A percentile compares a stretch with the other conserved stretches of the same genome.
Conservation (phyloP, 208 protist species). For the Porcisia deanei region DNA sequence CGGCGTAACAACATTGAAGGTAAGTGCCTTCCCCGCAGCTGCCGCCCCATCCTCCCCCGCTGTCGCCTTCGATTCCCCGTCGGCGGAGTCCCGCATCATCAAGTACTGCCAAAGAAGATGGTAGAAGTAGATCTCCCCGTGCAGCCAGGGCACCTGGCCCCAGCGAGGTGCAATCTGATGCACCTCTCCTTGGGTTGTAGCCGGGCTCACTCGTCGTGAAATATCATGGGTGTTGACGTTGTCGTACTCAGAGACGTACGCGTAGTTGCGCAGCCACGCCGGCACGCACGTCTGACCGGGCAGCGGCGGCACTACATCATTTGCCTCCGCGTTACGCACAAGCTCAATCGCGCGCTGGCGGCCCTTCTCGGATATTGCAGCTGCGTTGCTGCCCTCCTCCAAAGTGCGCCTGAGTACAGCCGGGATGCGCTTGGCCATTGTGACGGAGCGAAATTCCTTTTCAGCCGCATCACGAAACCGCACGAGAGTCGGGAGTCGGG, state of each 20-base stretch:
- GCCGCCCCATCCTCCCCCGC: neutral
- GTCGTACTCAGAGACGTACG: constrained; percentile 50
- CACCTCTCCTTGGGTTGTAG: neutral
- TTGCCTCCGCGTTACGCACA: constrained; percentile 34
- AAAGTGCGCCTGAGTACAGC: constrained; percentile 57
- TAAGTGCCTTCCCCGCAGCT: constrained; percentile 17
- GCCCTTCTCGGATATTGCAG: constrained; percentile 18
- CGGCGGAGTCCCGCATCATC: constrained; percentile 40
- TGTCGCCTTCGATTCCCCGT: neutral
- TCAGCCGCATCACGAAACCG: constrained; percentile 69
- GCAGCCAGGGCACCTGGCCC: constrained; percentile 89
- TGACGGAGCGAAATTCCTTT: constrained; percentile 76
- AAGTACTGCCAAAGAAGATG: constrained; percentile 83
- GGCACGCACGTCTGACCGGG: constrained; percentile 62
- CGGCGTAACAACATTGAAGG: constrained; percentile 60
- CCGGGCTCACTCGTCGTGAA: constrained; percentile 22
- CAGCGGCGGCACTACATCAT: constrained; percentile 61
- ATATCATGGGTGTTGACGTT: constrained; percentile 11
- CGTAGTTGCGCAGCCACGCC: constrained; percentile 79
- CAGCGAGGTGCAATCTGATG: constrained; percentile 54
- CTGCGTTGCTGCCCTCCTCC: constrained; percentile 37
- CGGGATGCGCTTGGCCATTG: constrained; percentile 59
- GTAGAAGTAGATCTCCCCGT: constrained; percentile 91
- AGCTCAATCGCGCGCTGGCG: constrained; percentile 35
- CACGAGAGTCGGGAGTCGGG: constrained; percentile 74